Conservation (phyloP, 495 filamentous ascomycete species). For the Xylaria scruposa region DNA sequence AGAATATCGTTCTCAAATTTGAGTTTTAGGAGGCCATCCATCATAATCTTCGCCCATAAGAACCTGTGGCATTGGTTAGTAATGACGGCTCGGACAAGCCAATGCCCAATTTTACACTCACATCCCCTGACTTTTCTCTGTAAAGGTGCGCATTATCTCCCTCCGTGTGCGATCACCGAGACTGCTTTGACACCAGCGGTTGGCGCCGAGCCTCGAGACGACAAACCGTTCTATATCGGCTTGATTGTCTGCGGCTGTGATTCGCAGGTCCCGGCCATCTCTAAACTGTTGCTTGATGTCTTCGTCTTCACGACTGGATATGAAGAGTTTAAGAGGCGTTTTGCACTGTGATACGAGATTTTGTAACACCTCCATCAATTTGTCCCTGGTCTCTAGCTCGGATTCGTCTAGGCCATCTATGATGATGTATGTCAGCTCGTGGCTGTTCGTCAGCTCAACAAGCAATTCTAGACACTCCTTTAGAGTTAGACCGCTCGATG, state of each 20-base stretch:
- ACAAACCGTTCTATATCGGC: not conserved
- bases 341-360: not conserved
- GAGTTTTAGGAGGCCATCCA: conserved; percentile 4
- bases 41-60: not conserved
- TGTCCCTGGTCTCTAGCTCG: not conserved
- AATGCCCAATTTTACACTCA: not conserved
- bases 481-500: not conserved
- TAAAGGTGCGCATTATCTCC: not conserved
- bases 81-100: not conserved
- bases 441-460: not conserved
- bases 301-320: conserved; percentile 3
- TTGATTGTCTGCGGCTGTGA: not conserved
- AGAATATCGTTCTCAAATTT: not conserved
- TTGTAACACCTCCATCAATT: not conserved
- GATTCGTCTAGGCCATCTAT: not conserved
- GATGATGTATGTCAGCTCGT: not conserved
- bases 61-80: not conserved
- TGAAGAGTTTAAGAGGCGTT: not conserved
- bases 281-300: not conserved
- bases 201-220: not conserved
- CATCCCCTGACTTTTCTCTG: conserved; percentile 3
- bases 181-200: not conserved
- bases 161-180: not conserved
- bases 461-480: not conserved
- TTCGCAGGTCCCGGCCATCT: not conserved